Conservation (phyloP, 2,329 filamentous ascomycete species). For the Waltergamsia citrina region DNA sequence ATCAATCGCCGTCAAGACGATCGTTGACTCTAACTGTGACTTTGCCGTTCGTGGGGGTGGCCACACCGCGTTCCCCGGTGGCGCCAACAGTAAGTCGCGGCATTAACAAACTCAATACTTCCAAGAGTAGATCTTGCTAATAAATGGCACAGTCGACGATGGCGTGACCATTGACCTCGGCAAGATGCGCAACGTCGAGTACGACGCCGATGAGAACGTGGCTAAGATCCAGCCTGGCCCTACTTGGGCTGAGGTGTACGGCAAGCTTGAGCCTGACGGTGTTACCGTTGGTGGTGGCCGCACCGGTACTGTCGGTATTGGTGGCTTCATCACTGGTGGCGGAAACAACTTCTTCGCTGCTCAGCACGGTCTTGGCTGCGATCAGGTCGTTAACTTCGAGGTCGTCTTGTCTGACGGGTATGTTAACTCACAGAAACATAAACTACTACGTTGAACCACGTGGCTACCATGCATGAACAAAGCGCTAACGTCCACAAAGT, state of each 20-base stretch:
- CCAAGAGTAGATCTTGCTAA: too few species aligned
- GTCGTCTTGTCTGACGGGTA: slow-evolving; percentile 32
- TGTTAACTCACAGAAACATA: background rate
- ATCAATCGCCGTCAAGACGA: background rate
- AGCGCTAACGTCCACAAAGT: slow-evolving; percentile 14
- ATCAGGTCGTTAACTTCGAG: slow-evolving; percentile 30
- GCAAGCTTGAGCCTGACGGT: slow-evolving; percentile 16
- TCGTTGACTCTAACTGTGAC: slow-evolving; percentile 5
- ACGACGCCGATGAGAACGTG: slow-evolving; percentile 14
- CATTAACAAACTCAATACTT: too few species aligned
- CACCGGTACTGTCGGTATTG: slow-evolving; percentile 20
- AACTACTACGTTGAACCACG: slow-evolving; percentile 8
- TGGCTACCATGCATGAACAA: too few species aligned
- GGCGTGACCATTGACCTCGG: slow-evolving; percentile 8
- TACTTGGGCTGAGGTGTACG: slow-evolving; percentile 25
- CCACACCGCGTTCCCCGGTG: slow-evolving; percentile 7
- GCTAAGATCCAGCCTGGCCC: slow-evolving; percentile 26
- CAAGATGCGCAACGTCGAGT: slow-evolving; percentile 18
- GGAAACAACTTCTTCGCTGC: slow-evolving; percentile 10
- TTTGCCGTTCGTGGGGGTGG: slow-evolving; percentile 9
- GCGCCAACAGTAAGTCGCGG: slow-evolving; percentile 7
- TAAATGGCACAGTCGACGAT: slow-evolving; percentile 7
- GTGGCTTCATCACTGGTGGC: slow-evolving; percentile 17
- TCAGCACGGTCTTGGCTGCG: slow-evolving; percentile 18
- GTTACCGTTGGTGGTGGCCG: slow-evolving; percentile 33